These are phyloP conservation scores for Suhomyces taliae DNA, from an alignment of 1,139 yeast species.

Conservation along the genomic window DNA sequence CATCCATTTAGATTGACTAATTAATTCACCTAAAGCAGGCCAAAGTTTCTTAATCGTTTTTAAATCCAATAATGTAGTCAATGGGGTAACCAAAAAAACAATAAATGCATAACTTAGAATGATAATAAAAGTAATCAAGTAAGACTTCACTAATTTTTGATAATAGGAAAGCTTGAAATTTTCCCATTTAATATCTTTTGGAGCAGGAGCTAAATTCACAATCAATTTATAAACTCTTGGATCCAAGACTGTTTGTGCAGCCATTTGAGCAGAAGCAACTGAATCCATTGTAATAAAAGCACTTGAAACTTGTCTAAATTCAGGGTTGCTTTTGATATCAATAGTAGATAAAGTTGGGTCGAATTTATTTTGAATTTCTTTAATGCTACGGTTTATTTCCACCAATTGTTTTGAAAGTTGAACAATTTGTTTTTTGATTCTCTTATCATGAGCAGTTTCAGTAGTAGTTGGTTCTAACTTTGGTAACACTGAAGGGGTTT, in stretches of 20 bases:
- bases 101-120: slow-evolving; percentile 63
- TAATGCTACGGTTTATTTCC: slow-evolving; percentile 30
- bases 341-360: slow-evolving; percentile 29
- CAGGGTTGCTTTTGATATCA: slow-evolving; percentile 25
- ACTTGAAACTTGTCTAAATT: slow-evolving; percentile 52
- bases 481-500: slow-evolving; percentile 29
- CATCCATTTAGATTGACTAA: slow-evolving; percentile 64
- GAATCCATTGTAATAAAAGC: slow-evolving; percentile 84
- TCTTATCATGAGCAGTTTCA: slow-evolving; percentile 4
- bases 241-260: slow-evolving; percentile 78
- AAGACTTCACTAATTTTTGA: slow-evolving; percentile 56
- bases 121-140: slow-evolving; percentile 60
- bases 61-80: slow-evolving; percentile 69
- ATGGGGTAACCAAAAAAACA: slow-evolving; percentile 69
- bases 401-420: slow-evolving; percentile 23
- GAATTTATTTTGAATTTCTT: slow-evolving; percentile 30
- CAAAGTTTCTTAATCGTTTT: slow-evolving; percentile 71
- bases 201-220: slow-evolving; percentile 76
- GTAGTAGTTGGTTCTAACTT: slow-evolving; percentile 1
- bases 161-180: slow-evolving; percentile 62
- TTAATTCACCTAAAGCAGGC: slow-evolving; percentile 66
- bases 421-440: slow-evolving; percentile 16
- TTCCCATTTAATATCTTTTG: slow-evolving; percentile 76
- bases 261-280: slow-evolving; percentile 84
- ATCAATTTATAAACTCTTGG: slow-evolving; percentile 73